Conservation (phyloP, 164 flowering plant genomes). For the Nelumbo lutea region DNA sequence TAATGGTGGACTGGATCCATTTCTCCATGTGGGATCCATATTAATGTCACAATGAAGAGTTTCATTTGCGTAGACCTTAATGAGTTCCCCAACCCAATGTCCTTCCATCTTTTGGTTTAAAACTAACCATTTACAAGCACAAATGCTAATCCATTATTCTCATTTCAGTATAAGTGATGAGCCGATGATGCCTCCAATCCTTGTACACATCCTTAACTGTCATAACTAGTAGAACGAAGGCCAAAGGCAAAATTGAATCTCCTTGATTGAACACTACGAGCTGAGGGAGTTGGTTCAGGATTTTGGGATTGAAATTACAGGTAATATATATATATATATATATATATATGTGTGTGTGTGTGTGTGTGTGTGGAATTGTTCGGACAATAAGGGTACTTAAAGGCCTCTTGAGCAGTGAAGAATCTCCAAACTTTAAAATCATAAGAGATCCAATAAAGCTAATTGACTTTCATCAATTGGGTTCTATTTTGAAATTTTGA, state of each 20-base stretch:
- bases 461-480: no score
- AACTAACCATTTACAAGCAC: constrained; percentile 44
- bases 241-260: constrained; percentile 59
- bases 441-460: not conserved
- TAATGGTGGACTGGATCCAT: no score
- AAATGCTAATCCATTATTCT: constrained; percentile 62
- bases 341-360: constrained; percentile 33
- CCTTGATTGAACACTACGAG: constrained; percentile 68
- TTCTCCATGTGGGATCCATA: no score
- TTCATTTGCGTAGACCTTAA: constrained; percentile 50
- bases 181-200: constrained; percentile 67
- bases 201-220: constrained; percentile 77
- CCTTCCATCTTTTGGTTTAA: constrained; percentile 55
- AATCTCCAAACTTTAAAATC: not conserved
- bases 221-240: constrained; percentile 57
- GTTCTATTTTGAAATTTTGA: no score
- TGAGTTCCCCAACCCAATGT: constrained; percentile 61
- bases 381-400: constrained; percentile 47
- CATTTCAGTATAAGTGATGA: constrained; percentile 55
- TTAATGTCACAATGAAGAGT: constrained; percentile 64
- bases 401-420: constrained; percentile 14
- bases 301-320: constrained; percentile 62
- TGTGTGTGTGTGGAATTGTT: constrained; percentile 76
- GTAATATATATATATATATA: constrained; percentile 22
- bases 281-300: constrained; percentile 76